These are phyloP conservation scores for Asterella californica DNA, from an alignment of 225 moss, liverwort and hornwort species.

Conservation along the genomic window DNA sequence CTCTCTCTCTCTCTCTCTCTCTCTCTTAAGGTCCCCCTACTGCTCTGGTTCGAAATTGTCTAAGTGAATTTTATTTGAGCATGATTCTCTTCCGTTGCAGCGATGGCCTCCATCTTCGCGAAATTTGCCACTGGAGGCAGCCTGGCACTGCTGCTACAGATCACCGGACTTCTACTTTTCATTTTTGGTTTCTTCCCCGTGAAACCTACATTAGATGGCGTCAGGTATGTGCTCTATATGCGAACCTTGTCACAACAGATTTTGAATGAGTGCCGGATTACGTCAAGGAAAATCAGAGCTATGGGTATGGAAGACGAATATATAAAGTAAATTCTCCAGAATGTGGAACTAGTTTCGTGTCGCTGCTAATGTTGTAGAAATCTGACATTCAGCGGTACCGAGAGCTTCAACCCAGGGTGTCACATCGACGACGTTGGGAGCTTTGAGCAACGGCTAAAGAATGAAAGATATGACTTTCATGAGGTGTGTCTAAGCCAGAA, in stretches of 20 bases:
- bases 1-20: not conserved
- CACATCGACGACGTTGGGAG: constrained; percentile 5
- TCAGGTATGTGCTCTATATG: constrained; percentile 34
- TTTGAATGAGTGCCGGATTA: not conserved
- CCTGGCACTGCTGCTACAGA: constrained; percentile 50
- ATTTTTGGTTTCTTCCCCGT: constrained; percentile 85
- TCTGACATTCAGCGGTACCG: constrained; percentile 10
- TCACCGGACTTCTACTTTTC: constrained; percentile 63
- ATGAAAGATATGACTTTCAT: not conserved
- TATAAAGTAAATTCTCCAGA: not conserved
- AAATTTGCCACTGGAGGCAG: constrained; percentile 21
- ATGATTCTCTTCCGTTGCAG: not conserved
- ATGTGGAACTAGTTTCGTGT: not conserved
- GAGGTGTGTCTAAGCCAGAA: constrained; percentile 2
- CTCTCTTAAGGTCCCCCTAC: not conserved
- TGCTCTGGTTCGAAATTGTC: not conserved
- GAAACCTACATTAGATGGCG: constrained; percentile 63
- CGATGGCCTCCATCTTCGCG: constrained; percentile 26
- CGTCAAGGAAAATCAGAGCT: not conserved
- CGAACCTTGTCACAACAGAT: not conserved
- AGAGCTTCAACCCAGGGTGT: constrained; percentile 32
- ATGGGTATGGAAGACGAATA: not conserved
- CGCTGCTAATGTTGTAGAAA: not conserved
- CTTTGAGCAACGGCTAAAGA: not conserved
- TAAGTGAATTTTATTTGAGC: not conserved